Base-by-base conservation (phyloP, 495 filamentous ascomycete genomes). In the Xylaria longipes region DNA sequence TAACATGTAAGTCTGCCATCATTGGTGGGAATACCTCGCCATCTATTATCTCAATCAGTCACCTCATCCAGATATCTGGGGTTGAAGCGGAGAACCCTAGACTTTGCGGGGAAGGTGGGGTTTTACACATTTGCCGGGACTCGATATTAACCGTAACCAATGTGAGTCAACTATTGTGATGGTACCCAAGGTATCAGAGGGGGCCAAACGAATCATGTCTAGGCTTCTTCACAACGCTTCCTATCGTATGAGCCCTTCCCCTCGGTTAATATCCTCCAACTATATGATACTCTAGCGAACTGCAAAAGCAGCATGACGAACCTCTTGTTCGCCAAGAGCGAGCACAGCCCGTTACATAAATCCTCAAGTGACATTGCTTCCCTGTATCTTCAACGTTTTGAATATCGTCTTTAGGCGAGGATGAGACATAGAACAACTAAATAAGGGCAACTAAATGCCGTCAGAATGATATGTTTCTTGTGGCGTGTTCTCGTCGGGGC, bases 71-170 rank as follows among this genome's bases (percentile, higher is more conserved):
- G 12, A 50, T 0, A 37, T 52, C 64, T 67, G 20, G 48, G 46
- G 45, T 67, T 54, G 29, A 22, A 48, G 45, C 45, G 27, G 50
- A 54, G 22, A 12, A 68, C 50, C 65, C 65, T 35, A 57, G 65
- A 68, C 35, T 57, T 43, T 57, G 65, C 50, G 65, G 65, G 50
- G 65, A 68, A 57, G 50, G 57, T 57, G 65, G 65, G 27, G 65
- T 45, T 29, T 22, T 11, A 41, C 50, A 37, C 35, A 68, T 68
- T 31, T 68, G n/a, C 65, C 65, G 65, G 22, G 11, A 46, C 5
- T 57, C 50, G 9, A 56, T 33, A 57, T 68, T 58, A 68, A 45
- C 65, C 65, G 52, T 43, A 45, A 22, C 65, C 65, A 68, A 58
- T 68, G 20, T 11, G 64, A 37, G 14, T 20, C 33, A 22, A 50